Percentiles rank a stretch among this genome's conserved stretches.
These are phyloP conservation scores for Noccaea caerulescens DNA, from an alignment of 345 rosid species.

Conservation along the genomic window DNA sequence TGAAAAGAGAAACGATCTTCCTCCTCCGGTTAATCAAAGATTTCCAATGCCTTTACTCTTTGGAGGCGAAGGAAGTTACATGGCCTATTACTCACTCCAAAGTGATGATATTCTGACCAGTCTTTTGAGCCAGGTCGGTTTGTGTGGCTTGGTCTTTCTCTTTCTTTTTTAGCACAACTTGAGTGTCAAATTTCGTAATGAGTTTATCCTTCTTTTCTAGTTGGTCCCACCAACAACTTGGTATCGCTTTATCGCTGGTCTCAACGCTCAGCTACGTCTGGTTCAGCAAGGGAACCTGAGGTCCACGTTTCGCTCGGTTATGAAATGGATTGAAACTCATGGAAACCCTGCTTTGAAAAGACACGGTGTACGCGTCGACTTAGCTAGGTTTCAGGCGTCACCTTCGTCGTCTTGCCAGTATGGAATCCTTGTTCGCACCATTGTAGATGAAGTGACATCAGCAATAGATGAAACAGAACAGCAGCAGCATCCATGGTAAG, in stretches of 20 bases:
- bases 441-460: conserved; percentile 45
- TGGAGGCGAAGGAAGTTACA: conserved; percentile 94
- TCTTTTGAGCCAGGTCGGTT: conserved; percentile 82
- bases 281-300: conserved; percentile 69
- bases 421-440: conserved; percentile 63
- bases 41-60: conserved; percentile 75
- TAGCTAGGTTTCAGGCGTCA: conserved; percentile 87
- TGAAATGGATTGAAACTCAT: conserved; percentile 93
- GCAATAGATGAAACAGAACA: conserved; percentile 49
- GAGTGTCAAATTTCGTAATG: background rate
- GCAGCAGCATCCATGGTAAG: conserved; percentile 53
- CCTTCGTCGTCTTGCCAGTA: conserved; percentile 78
- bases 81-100: conserved; percentile 85
- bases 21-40: conserved; percentile 77
- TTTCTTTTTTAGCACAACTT: background rate
- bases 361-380: conserved; percentile 66
- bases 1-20: conserved; percentile 87
- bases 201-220: conserved; percentile 46
- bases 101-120: conserved; percentile 85
- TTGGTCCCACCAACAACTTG: conserved; percentile 86
- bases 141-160: conserved; percentile 7
- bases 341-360: conserved; percentile 75
- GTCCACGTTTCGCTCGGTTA: conserved; percentile 65
- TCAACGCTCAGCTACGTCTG: conserved; percentile 86
- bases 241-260: conserved; percentile 93